Percentiles rank a stretch among this genome's conserved stretches.
Evolutionary conservation across 129 eudicot genomes (phyloP).

Genomic region (Lonicera japonica): DNA sequence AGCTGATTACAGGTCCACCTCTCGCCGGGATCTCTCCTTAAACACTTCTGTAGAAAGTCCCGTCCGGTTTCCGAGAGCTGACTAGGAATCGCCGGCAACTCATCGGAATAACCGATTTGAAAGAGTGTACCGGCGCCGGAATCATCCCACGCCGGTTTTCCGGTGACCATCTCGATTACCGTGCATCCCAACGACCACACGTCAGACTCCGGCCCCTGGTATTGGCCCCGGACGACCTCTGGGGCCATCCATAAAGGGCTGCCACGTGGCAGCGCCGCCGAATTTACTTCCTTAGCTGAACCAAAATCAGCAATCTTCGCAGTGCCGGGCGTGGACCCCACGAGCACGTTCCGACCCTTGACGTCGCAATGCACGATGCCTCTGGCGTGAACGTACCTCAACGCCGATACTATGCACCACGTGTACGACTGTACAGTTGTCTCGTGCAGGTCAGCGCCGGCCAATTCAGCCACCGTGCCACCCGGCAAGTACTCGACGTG

Average conservation of each 20-base stretch:
- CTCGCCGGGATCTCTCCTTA: slow-evolving; percentile 20
- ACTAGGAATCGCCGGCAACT: slow-evolving; percentile 41
- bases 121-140: slow-evolving; percentile 36
- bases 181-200: slow-evolving; percentile 84
- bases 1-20: slow-evolving; percentile 73
- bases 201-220: slow-evolving; percentile 70
- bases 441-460: slow-evolving; percentile 21
- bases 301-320: slow-evolving; percentile 76
- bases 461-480: slow-evolving; percentile 55
- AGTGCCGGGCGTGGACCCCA: slow-evolving; percentile 25
- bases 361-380: slow-evolving; percentile 76
- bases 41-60: slow-evolving; percentile 55
- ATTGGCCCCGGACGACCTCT: slow-evolving; percentile 64
- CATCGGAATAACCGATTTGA: slow-evolving; percentile 49
- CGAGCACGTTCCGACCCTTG: slow-evolving; percentile 52
- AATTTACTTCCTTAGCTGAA: slow-evolving; percentile 31
- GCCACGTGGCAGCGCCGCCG: slow-evolving; percentile 34
- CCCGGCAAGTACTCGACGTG: slow-evolving; percentile 73
- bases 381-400: slow-evolving; percentile 42
- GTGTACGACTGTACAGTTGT: slow-evolving; percentile 30
- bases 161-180: slow-evolving; percentile 75
- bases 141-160: slow-evolving; percentile 65
- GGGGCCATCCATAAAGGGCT: slow-evolving; percentile 93
- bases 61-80: slow-evolving; percentile 27
- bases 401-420: slow-evolving; percentile 47